Evolutionary conservation across 805 yeast species (phyloP).

Genomic region (Maudiozyma bulderi): DNA sequence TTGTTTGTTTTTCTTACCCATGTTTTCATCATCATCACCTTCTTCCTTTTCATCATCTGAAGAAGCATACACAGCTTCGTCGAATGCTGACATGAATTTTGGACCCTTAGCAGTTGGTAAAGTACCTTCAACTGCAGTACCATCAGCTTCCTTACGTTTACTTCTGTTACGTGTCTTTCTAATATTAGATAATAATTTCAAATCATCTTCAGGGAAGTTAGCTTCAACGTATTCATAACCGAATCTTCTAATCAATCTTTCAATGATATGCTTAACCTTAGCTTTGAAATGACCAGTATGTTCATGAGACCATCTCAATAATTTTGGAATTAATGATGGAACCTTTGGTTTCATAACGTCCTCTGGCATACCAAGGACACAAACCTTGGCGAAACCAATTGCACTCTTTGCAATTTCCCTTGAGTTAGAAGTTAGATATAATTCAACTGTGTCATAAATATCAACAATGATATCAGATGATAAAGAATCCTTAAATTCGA

Average conservation of each 20-base stretch:
- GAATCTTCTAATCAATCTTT: slow-evolving; percentile 80
- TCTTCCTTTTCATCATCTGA: slow-evolving; percentile 48
- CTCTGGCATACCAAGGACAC: slow-evolving; percentile 71
- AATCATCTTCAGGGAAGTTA: slow-evolving; percentile 85
- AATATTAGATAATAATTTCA: slow-evolving; percentile 72
- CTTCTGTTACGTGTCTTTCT: slow-evolving; percentile 79
- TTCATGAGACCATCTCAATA: slow-evolving; percentile 90
- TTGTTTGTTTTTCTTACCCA: slow-evolving; percentile 32
- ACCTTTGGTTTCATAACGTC: slow-evolving; percentile 63
- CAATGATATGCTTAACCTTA: slow-evolving; percentile 86
- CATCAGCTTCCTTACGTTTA: slow-evolving; percentile 48
- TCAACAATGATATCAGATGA: slow-evolving; percentile 56
- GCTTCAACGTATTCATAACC: slow-evolving; percentile 79
- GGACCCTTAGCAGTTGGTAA: slow-evolving; percentile 29
- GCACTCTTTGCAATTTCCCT: slow-evolving; percentile 92
- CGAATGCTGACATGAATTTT: slow-evolving; percentile 77
- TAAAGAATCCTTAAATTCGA: slow-evolving; percentile 68
- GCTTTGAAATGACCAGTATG: slow-evolving; percentile 92
- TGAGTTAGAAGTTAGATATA: slow-evolving; percentile 81
- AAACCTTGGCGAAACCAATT: slow-evolving; percentile 88
- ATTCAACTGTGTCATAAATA: slow-evolving; percentile 74
- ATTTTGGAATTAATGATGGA: slow-evolving; percentile 53
- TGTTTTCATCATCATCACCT: slow-evolving; percentile 35
- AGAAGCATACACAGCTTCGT: slow-evolving; percentile 78
- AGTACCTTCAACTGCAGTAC: slow-evolving; percentile 9